phyloP scores from a whole-genome alignment of 208 protist species.

The Leptomonas seymouri region DNA sequence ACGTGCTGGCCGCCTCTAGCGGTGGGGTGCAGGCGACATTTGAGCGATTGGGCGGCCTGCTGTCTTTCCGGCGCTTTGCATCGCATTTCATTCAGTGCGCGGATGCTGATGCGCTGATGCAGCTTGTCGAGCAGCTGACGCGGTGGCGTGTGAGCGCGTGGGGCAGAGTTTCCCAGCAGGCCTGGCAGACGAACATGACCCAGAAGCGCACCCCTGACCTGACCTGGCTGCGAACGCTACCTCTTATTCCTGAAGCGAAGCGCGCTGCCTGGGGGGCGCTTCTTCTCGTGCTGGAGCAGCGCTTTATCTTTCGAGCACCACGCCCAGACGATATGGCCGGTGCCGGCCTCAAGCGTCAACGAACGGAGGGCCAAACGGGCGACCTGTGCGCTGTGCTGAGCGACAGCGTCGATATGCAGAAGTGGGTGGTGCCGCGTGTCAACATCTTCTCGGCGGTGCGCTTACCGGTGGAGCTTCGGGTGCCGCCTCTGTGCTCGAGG shows the following conservation, averaged over 20 bases:
- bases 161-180: slow-evolving; percentile 58
- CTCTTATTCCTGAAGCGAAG: slow-evolving; percentile 51
- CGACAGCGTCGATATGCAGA: slow-evolving; percentile 60
- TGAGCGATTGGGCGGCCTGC: slow-evolving; percentile 66
- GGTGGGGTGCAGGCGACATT: slow-evolving; percentile 66
- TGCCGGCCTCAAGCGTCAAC: slow-evolving; percentile 38
- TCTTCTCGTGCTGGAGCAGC: slow-evolving; percentile 66
- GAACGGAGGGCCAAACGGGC: slow-evolving; percentile 17
- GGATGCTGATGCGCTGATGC: slow-evolving; percentile 45
- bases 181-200: slow-evolving; percentile 65
- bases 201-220: slow-evolving; percentile 51
- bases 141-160: slow-evolving; percentile 55
- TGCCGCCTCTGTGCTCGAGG: slow-evolving; percentile 48
- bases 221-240: slow-evolving; percentile 60
- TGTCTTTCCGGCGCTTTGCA: slow-evolving; percentile 64
- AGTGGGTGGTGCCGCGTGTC: slow-evolving; percentile 53
- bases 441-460: slow-evolving; percentile 57
- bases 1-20: slow-evolving; percentile 58
- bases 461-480: slow-evolving; percentile 63
- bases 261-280: slow-evolving; percentile 53
- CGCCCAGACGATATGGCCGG: slow-evolving; percentile 28
- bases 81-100: slow-evolving; percentile 40
- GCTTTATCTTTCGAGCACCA: slow-evolving; percentile 59
- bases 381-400: slow-evolving; percentile 34
- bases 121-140: slow-evolving; percentile 61